A percentile compares a stretch with the other conserved stretches of the same genome.
Conservation (phyloP, 805 yeast genomes). For the Pachysolen tannophilus region DNA sequence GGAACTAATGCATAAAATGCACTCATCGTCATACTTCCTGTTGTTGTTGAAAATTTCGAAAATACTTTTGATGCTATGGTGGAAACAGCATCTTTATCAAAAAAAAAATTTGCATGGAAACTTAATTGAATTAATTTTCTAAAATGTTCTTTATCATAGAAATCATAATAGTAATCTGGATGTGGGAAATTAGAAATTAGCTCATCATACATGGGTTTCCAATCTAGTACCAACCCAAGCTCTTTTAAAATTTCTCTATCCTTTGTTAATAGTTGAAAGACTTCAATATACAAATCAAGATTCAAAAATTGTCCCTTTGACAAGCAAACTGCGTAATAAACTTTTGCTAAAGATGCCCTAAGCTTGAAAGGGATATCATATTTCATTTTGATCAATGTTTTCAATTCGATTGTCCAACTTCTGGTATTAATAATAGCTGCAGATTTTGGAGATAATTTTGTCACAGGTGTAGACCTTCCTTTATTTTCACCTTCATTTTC, state of each 20-base stretch:
- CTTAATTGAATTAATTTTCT: constrained; percentile 44
- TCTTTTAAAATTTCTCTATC: constrained; percentile 32
- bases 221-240: constrained; percentile 38
- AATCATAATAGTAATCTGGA: constrained; percentile 41
- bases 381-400: constrained; percentile 70
- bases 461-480: constrained; percentile 38
- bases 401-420: constrained; percentile 83
- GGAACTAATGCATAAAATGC: constrained; percentile 52
- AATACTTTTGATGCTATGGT: constrained; percentile 42
- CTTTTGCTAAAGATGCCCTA: constrained; percentile 53
- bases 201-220: constrained; percentile 37
- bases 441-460: constrained; percentile 54
- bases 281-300: constrained; percentile 49
- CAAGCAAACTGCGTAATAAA: constrained; percentile 64
- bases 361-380: constrained; percentile 67
- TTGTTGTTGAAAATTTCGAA: constrained; percentile 43
- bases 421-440: constrained; percentile 69
- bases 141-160: constrained; percentile 40
- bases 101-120: constrained; percentile 45
- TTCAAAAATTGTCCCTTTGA: constrained; percentile 65
- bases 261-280: constrained; percentile 51
- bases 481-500: constrained; percentile 28
- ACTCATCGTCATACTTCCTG: constrained; percentile 42
- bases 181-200: constrained; percentile 30
- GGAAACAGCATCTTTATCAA: constrained; percentile 38